phyloP scores from a whole-genome alignment of 805 yeast genomes.

The Metschnikowia kofuensis region DNA sequence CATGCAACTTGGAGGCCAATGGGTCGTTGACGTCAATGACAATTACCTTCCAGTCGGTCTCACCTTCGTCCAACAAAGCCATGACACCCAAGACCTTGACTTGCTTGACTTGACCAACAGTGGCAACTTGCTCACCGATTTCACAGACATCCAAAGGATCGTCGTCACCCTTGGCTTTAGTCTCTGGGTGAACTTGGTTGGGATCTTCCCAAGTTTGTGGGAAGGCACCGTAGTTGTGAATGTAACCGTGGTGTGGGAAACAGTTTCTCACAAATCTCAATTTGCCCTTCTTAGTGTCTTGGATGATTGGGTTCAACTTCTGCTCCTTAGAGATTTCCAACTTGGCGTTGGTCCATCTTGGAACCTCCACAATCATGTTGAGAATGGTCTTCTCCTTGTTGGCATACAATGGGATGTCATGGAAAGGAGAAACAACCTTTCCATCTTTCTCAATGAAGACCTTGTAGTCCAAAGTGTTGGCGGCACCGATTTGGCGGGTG shows the following conservation, averaged over 20 bases:
- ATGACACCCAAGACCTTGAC: conserved; percentile 64
- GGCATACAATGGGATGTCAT: conserved; percentile 73
- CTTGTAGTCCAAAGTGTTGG: conserved; percentile 91
- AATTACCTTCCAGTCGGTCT: conserved; percentile 91
- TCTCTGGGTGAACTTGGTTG: conserved; percentile 43
- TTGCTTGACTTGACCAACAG: conserved; percentile 52
- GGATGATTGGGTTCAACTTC: conserved; percentile 72
- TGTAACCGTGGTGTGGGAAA: conserved; percentile 81
- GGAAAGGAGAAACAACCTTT: conserved; percentile 93
- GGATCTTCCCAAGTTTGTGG: conserved; percentile 99
- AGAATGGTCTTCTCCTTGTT: conserved; percentile 59
- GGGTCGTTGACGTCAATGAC: conserved; percentile 69
- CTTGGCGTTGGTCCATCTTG: conserved; percentile 78
- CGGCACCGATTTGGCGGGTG: conserved; percentile 92
- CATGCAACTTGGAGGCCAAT: conserved; percentile 55
- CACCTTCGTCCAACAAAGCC: conserved; percentile 89
- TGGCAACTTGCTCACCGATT: conserved; percentile 46
- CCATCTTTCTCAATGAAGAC: conserved; percentile 92
- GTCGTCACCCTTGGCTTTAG: conserved; percentile 48
- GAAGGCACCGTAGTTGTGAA: conserved; percentile 84
- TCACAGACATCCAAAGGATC: conserved; percentile 50
- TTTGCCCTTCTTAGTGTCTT: conserved; percentile 73
- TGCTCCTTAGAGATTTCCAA: conserved; percentile 65
- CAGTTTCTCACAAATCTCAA: conserved; percentile 74
- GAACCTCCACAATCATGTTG: conserved; percentile 45